Conservation (phyloP, 1,284 basidiomycete genomes). For the Afroboletus lepidellus region DNA sequence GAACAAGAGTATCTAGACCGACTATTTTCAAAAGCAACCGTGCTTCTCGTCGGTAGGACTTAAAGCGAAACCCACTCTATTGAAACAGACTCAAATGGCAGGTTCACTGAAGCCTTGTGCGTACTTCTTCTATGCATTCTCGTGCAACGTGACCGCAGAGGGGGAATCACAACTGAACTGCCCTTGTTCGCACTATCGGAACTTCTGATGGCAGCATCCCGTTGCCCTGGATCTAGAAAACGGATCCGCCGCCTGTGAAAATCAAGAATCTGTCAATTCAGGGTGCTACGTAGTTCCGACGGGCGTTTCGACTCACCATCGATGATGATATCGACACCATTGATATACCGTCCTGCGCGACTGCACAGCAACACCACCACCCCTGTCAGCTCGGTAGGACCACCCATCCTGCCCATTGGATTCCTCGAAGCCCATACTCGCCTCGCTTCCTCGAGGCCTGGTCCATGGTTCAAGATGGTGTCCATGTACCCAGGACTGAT, state of each 20-base stretch:
- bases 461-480: constrained; percentile 40
- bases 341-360: constrained; percentile 43
- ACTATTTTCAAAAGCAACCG: not conserved
- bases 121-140: not conserved
- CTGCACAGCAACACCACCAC: constrained; percentile 41
- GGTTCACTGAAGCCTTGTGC: not conserved
- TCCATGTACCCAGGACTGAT: constrained; percentile 47
- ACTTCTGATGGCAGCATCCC: no score
- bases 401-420: constrained; percentile 33
- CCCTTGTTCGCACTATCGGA: not conserved
- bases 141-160: not conserved
- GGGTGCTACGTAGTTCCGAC: not conserved
- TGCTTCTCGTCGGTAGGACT: not conserved
- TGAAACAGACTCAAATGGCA: not conserved
- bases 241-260: constrained; percentile 23
- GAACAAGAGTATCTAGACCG: not conserved
- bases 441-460: constrained; percentile 32
- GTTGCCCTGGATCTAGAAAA: constrained; percentile 15
- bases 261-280: not conserved
- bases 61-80: constrained; percentile 2
- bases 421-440: constrained; percentile 38
- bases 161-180: not conserved
- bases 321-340: constrained; percentile 40
- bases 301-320: constrained; percentile 34
- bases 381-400: constrained; percentile 41